Evolutionary conservation across 257 asterid genomes (phyloP).

Genomic region (Penstemon davidsonii): DNA sequence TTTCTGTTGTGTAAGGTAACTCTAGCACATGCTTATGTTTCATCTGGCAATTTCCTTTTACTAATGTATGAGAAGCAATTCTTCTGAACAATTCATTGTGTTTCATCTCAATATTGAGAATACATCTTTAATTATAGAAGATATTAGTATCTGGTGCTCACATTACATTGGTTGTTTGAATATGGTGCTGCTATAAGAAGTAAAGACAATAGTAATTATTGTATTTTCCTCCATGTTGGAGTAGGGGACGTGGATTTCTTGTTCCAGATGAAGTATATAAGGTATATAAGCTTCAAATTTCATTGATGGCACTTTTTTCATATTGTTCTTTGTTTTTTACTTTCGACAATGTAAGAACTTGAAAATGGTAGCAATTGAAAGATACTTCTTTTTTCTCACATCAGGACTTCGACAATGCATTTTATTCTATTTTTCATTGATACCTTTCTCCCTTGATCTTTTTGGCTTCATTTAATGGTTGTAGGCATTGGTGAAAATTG

Average conservation of each 20-base stretch:
- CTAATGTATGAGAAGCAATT: background rate
- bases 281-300: slow-evolving; percentile 41
- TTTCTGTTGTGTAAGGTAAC: slow-evolving; percentile 1
- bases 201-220: slow-evolving; percentile 20
- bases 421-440: slow-evolving; percentile 1
- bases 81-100: background rate
- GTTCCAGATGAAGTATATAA: slow-evolving; percentile 68
- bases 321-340: slow-evolving; percentile 9
- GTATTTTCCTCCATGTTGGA: slow-evolving; percentile 29
- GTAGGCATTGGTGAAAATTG: slow-evolving; percentile 74
- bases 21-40: background rate
- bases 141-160: slow-evolving; percentile 7
- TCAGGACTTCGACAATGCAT: slow-evolving; percentile 9
- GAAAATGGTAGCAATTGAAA: slow-evolving; percentile 19
- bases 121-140: background rate
- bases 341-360: slow-evolving; percentile 17
- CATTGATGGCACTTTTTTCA: background rate
- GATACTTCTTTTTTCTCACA: slow-evolving; percentile 15
- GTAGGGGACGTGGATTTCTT: slow-evolving; percentile 84
- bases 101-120: background rate
- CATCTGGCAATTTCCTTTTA: background rate
- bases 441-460: slow-evolving; percentile 8
- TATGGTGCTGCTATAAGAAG: slow-evolving; percentile 15
- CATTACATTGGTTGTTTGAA: slow-evolving; percentile 13
- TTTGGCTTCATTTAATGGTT: slow-evolving; percentile 20